phyloP scores from a whole-genome alignment of 148 eudicot genomes.

The Dysphania ambrosioides region DNA sequence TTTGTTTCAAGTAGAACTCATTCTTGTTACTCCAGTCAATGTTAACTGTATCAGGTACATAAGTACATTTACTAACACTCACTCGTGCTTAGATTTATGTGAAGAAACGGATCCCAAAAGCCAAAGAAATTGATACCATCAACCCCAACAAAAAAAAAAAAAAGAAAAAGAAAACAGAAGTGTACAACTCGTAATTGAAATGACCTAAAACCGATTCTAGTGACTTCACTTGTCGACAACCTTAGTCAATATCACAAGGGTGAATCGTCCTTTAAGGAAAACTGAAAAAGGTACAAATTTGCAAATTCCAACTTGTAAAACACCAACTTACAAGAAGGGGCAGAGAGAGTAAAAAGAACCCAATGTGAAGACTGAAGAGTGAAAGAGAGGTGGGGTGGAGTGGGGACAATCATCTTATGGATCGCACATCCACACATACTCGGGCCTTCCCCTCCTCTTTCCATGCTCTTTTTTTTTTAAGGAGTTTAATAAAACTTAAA shows the following conservation, averaged over 20 bases:
- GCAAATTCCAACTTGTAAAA: background rate
- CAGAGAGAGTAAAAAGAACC: constrained; percentile 4
- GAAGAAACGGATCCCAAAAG: background rate
- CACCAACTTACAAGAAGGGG: constrained; percentile 1
- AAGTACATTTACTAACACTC: background rate
- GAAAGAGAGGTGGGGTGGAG: no score
- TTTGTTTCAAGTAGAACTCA: background rate
- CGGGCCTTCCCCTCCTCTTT: no score
- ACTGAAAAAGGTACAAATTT: no score
- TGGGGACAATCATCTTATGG: background rate
- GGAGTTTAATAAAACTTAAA: no score
- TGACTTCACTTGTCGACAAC: background rate
- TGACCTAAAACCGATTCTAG: constrained; percentile 6
- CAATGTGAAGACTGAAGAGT: constrained; percentile 13
- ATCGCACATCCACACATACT: constrained; percentile 11
- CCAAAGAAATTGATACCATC: background rate
- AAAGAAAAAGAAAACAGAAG: no score
- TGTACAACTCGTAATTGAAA: background rate
- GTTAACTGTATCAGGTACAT: no score
- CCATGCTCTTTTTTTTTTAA: no score
- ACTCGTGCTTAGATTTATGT: background rate
- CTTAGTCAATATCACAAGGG: background rate
- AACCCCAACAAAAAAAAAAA: no score
- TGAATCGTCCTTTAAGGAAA: background rate
- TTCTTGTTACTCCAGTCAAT: background rate